Base-by-base conservation (phyloP, 2,329 filamentous ascomycete species). In the Pestalotiopsis sp. region DNA sequence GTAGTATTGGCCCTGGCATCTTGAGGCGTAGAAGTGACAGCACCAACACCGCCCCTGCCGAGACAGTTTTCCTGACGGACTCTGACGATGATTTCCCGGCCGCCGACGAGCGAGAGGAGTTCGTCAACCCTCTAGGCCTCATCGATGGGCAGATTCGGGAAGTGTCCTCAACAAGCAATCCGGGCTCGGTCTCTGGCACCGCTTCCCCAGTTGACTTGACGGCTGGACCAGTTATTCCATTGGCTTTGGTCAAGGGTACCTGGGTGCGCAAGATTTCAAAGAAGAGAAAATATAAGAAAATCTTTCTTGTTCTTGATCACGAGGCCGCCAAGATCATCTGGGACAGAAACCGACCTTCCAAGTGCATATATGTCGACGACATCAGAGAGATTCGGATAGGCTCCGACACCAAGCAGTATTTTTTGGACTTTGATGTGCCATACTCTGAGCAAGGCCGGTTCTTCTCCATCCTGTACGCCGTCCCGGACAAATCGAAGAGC, bases 291-390 rank as follows among this genome's bases (percentile, higher is more conserved):
- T 83, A 86, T 66, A 94, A 96, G 76, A 87, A 86, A 30, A 89
- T 98, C 73, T 82, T 82, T 35, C 83, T 91, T 40, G 88, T 91
- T 65, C 88, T 98, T 26, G 94, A 98, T 74, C 86, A 92, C 26
- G 92, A 95, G 75, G 88, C 92, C 1, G 94, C 92, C 69, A 96
- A 94, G 78, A 92, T 99, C 26, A 92, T 87, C 30, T 98, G 95
- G 95, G 92, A 97, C 78, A 87, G 89, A 60, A 88, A 86, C 9
- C 90, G 93, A 44, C 90, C 92, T 1, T 88, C 89, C 26, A 98
- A 98, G 78, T 90, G 89, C 65, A 92, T 99, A 71, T 97, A 97
- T 78, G 93, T 99, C 70, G 96, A 99, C 75, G 94, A 98, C 77
- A 95, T 99, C 74, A 92, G 93, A 75, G 94, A 97, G 75, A 94